Conservation (phyloP, 2,329 filamentous ascomycete genomes). For the Westerdykella aurantiaca region DNA sequence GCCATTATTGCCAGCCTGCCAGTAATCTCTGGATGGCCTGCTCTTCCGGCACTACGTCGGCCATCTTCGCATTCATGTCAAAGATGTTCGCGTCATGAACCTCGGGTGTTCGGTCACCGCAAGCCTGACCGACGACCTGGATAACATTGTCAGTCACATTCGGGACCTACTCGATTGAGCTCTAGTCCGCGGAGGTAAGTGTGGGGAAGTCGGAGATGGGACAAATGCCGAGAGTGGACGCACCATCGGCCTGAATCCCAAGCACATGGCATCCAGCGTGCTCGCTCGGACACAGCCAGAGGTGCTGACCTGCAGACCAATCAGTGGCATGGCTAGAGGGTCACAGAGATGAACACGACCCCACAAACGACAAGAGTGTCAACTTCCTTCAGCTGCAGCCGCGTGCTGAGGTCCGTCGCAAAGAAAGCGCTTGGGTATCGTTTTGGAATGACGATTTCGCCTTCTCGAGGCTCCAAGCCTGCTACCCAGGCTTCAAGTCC, state of each 20-base stretch:
- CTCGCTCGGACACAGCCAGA: constrained; percentile 45
- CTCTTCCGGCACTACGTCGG: constrained; percentile 41
- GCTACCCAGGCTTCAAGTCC: constrained; percentile 39
- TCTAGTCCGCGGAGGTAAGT: too few relatives aligned
- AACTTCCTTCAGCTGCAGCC: constrained; percentile 36
- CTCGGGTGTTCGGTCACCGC: constrained; percentile 42
- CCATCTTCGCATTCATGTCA: constrained; percentile 45
- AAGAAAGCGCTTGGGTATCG: constrained; percentile 45
- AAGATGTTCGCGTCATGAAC: constrained; percentile 45
- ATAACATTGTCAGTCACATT: constrained; percentile 1
- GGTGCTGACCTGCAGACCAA: constrained; percentile 33
- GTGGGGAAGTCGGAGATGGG: too few relatives aligned
- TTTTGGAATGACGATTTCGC: constrained; percentile 39
- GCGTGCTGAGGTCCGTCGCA: constrained; percentile 40
- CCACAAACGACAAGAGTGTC: constrained; percentile 46
- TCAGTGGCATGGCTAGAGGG: too few relatives aligned
- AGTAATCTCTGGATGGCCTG: constrained; percentile 39
- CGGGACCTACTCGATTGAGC: not conserved
- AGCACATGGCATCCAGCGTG: constrained; percentile 42
- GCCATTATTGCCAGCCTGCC: constrained; percentile 30
- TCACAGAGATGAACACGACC: constrained; percentile 7
- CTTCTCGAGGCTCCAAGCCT: constrained; percentile 35
- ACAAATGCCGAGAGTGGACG: constrained; percentile 5
- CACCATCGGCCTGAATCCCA: constrained; percentile 43
- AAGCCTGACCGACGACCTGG: constrained; percentile 42